Percentiles rank a stretch among this genome's conserved stretches.
Conservation (phyloP, 306 rosid species). For the Sesbania bispinosa region DNA sequence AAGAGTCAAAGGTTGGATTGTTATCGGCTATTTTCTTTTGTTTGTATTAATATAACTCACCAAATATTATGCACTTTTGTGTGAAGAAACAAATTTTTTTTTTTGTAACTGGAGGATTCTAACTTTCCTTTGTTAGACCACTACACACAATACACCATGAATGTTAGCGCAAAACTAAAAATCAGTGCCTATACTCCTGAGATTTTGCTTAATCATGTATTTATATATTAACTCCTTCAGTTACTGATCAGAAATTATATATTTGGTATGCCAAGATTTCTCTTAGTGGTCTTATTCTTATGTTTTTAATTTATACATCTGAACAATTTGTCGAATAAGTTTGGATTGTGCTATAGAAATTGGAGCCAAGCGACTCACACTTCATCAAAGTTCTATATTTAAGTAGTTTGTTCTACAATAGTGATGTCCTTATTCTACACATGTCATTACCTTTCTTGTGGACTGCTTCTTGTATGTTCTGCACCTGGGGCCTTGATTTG, state of each 20-base stretch:
- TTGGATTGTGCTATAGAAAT: neutral
- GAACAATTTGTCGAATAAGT: neutral
- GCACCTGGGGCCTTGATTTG: constrained; percentile 6
- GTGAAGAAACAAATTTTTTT: neutral
- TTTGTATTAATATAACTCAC: neutral
- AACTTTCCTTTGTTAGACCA: neutral
- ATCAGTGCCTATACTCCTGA: neutral
- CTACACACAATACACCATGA: neutral
- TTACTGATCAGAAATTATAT: neutral
- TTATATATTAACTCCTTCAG: neutral
- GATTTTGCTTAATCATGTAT: neutral
- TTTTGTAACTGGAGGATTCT: neutral
- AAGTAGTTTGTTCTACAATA: neutral
- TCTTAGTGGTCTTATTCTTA: neutral
- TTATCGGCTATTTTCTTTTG: constrained; percentile 5
- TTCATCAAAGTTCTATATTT: neutral
- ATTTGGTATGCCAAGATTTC: neutral
- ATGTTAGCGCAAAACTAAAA: neutral
- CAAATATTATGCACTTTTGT: neutral
- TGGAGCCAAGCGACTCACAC: neutral
- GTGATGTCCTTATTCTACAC: neutral
- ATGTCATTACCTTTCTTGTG: constrained; percentile 15
- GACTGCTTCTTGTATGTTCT: constrained; percentile 13
- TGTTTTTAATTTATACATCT: neutral
- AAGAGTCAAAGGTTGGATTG: constrained; percentile 69